Evolutionary conservation across 2,329 filamentous ascomycete species (phyloP), one percentile per base, ranked within the genome.

Genomic region (Camillea tinctor): DNA sequence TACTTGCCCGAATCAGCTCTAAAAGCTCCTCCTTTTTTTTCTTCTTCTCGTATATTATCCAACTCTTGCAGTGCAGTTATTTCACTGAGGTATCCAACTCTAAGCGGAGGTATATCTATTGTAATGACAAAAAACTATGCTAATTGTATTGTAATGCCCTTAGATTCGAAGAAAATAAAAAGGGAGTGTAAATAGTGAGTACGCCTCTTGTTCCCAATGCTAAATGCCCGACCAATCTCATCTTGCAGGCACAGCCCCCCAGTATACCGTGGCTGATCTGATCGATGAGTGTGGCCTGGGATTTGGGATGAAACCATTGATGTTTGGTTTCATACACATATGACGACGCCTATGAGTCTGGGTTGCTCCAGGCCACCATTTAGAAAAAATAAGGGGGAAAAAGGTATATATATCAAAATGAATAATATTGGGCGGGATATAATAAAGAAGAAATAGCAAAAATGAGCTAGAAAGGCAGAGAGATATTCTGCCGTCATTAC

Each of bases 401-500:
- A 57, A 23, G 40, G 52, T 53, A n/a, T 57, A 36, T 53, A 61
- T 60, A 11, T 44, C 36, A 44, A 44, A 44, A 44, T 15, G 36
- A 44, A 58, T 52, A 56, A 51, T 53, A 56, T 50, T 51, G 53
- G 13, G 7, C 49, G 55, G 44, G 44, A 56, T 48, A 50, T 56
- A 62, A 24, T 58, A 55, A 21, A 48, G 24, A 13, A 44, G 44
- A 55, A 54, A 50, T 49, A 54, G 30, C 56, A 53, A 20, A 30
- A 58, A 59, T 61, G 51, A 52, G 54, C 59, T 60, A 49, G 24
- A 53, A 61, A 65, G 62, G 54, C 56, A 63, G 58, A 36, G 59
- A 36, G 54, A 55, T 57, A 64, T 67, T 55, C 57, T 19, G 48
- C 51, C 61, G 64, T 72, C 70, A 69, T 73, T 72, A 73, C 65